These are phyloP conservation scores for Aspergillus niger DNA, from an alignment of 2,329 filamentous ascomycete species.

Conservation along the genomic window DNA sequence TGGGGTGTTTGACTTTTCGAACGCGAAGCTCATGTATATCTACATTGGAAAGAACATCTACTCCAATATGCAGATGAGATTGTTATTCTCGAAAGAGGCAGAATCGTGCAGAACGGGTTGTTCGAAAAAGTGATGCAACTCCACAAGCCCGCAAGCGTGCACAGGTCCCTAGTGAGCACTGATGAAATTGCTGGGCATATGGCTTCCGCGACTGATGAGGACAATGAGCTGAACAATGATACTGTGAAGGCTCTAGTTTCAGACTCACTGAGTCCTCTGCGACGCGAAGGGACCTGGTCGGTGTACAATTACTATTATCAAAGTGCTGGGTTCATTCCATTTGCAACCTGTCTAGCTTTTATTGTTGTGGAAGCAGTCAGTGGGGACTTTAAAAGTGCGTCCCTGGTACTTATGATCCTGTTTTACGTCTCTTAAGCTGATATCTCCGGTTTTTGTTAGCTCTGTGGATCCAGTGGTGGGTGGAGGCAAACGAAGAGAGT, in stretches of 20 bases:
- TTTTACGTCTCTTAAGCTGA: neutral
- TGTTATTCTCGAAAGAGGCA: neutral
- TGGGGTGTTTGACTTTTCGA: neutral
- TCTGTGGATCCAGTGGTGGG: neutral
- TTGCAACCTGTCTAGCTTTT: neutral
- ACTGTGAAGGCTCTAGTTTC: neutral
- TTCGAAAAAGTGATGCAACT: neutral
- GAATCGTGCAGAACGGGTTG: neutral
- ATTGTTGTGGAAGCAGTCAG: neutral
- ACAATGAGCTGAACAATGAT: neutral
- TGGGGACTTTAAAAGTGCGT: neutral
- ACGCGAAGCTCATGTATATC: neutral
- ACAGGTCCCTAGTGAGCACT: neutral
- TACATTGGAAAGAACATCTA: neutral
- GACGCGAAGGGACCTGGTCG: neutral
- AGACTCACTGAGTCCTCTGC: neutral
- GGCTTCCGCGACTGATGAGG: neutral
- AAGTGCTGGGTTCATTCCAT: neutral
- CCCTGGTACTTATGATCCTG: too few species aligned
- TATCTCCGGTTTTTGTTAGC: neutral
- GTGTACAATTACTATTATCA: neutral
- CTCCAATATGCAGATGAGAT: neutral
- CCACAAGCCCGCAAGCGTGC: neutral
- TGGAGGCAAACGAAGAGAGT: neutral
- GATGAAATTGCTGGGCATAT: neutral